Percentiles rank a stretch among this genome's conserved stretches.
Conservation (phyloP, 2,329 filamentous ascomycete genomes). For the Venturia oleaginea region DNA sequence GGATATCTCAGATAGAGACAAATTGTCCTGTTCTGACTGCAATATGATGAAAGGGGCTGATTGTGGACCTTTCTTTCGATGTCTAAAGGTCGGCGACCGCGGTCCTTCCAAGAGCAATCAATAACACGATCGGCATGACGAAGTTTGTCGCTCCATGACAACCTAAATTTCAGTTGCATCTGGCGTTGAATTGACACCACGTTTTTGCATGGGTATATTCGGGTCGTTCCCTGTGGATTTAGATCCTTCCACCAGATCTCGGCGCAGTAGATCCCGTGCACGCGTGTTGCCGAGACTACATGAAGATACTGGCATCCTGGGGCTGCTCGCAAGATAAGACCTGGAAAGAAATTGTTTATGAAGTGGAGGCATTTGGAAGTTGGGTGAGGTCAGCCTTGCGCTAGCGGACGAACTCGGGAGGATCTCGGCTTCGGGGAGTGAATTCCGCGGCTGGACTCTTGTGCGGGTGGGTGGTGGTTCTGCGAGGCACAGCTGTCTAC, state of each 20-base stretch:
- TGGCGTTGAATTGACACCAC: not conserved
- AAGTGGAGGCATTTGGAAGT: not conserved
- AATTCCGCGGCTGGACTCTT: not conserved
- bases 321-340: not conserved
- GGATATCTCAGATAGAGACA: not conserved
- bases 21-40: not conserved
- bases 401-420: not conserved
- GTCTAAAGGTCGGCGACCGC: not conserved
- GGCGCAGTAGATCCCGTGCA: not conserved
- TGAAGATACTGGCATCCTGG: not conserved
- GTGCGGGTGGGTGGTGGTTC: not conserved
- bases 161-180: not conserved
- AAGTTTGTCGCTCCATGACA: not conserved
- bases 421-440: not conserved
- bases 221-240: not conserved
- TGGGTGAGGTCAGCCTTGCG: not conserved
- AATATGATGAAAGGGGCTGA: not conserved
- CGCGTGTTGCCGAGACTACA: not conserved
- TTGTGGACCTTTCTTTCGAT: not conserved
- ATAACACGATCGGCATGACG: not conserved
- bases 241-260: not conserved
- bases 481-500: too few relatives aligned
- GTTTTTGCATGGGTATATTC: not conserved
- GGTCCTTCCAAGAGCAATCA: not conserved
- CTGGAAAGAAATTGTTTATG: not conserved